phyloP scores from a whole-genome alignment of 805 yeast genomes.

The Torulaspora franciscae region DNA sequence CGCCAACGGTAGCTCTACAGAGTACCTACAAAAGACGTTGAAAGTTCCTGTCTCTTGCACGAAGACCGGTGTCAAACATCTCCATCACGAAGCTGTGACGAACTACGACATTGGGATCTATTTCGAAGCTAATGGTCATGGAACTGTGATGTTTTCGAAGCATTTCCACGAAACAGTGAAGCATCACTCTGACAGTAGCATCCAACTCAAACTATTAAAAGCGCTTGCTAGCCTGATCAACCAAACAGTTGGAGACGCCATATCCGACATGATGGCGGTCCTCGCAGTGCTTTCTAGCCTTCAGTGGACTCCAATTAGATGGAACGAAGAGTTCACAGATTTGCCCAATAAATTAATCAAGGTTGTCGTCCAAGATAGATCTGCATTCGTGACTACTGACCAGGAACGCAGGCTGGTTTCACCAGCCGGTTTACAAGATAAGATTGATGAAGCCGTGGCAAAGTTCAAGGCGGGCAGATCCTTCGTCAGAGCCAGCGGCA shows the following conservation, averaged over 20 bases:
- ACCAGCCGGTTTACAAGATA: constrained; percentile 71
- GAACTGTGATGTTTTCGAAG: constrained; percentile 80
- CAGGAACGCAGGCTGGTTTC: constrained; percentile 79
- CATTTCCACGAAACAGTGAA: constrained; percentile 39
- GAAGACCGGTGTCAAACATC: constrained; percentile 93
- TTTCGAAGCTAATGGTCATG: constrained; percentile 99
- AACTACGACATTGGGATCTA: constrained; percentile 87
- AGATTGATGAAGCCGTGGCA: constrained; percentile 62
- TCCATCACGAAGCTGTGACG: constrained; percentile 82
- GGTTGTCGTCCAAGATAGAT: constrained; percentile 78
- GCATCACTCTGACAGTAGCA: constrained; percentile 38
- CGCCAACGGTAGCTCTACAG: constrained; percentile 90
- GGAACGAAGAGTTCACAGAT: constrained; percentile 77
- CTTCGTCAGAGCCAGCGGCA: constrained; percentile 95
- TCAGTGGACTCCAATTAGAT: constrained; percentile 54
- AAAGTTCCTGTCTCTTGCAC: constrained; percentile 80
- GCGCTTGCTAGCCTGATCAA: constrained; percentile 71
- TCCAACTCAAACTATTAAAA: constrained; percentile 45
- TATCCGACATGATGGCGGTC: constrained; percentile 82
- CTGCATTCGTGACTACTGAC: constrained; percentile 73
- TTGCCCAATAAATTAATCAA: constrained; percentile 82
- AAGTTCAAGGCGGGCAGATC: constrained; percentile 64
- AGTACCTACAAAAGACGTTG: constrained; percentile 55
- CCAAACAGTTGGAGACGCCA: constrained; percentile 98
- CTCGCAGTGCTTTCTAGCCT: constrained; percentile 56